phyloP scores from a whole-genome alignment of 2,329 filamentous ascomycete species.

The Penicillium sp. region DNA sequence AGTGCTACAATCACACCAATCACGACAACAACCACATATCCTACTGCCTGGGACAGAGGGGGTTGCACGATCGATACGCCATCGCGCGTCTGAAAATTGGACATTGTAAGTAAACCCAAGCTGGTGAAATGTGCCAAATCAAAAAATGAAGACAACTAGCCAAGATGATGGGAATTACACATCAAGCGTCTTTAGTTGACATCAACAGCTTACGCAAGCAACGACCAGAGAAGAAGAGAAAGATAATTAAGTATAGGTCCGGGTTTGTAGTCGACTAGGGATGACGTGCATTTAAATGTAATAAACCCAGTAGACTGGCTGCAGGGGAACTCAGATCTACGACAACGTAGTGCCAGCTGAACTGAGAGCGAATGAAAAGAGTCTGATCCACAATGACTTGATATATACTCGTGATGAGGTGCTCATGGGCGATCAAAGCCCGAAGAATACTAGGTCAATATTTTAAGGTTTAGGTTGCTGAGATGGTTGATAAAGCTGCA shows the following conservation, averaged over 20 bases:
- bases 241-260: not conserved
- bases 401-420: constrained; percentile 22
- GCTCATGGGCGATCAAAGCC: constrained; percentile 8
- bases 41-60: constrained; percentile 40
- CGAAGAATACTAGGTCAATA: not conserved
- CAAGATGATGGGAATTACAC: too few species aligned
- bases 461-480: constrained; percentile 13
- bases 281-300: constrained; percentile 9
- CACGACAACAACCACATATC: constrained; percentile 46
- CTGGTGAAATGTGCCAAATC: not conserved
- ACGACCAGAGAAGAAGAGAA: too few species aligned
- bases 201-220: too few species aligned
- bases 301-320: not conserved
- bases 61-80: constrained; percentile 27
- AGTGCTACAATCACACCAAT: constrained; percentile 44
- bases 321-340: too few species aligned
- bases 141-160: too few species aligned
- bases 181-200: too few species aligned
- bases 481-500: not conserved
- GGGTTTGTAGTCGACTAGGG: not conserved
- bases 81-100: constrained; percentile 14
- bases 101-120: constrained; percentile 7
- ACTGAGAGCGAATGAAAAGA: constrained; percentile 3
- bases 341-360: not conserved
- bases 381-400: constrained; percentile 17